Percentiles rank a stretch among this genome's conserved stretches.
These are phyloP conservation scores for Hyaloscypha variabilis DNA, from an alignment of 495 filamentous ascomycete genomes.

Conservation along the genomic window DNA sequence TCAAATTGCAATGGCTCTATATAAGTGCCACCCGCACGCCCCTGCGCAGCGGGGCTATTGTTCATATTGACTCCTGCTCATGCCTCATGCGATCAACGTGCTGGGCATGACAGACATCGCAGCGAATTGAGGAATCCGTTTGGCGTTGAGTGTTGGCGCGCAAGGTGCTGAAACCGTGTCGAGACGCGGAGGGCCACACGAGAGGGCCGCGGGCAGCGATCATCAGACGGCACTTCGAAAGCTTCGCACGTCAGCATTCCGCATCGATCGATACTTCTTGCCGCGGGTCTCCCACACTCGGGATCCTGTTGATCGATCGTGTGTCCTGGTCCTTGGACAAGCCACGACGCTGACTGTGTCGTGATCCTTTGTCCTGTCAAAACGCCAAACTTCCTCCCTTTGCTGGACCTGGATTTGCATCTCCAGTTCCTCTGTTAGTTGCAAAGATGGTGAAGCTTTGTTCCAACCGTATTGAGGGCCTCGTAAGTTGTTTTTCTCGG, in stretches of 20 bases:
- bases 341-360: not conserved
- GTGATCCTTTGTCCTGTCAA: not conserved
- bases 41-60: not conserved
- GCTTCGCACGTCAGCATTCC: not conserved
- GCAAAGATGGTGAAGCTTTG: slow-evolving; percentile 31
- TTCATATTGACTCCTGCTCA: not conserved
- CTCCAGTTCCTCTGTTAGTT: not conserved
- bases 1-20: not conserved
- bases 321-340: not conserved
- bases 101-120: not conserved
- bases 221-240: not conserved
- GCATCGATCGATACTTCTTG: not conserved
- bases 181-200: not conserved
- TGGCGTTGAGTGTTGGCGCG: slow-evolving; percentile 2
- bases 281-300: not conserved
- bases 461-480: slow-evolving; percentile 38
- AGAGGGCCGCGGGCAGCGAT: not conserved
- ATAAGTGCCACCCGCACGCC: not conserved
- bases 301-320: not conserved
- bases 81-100: not conserved
- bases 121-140: slow-evolving; percentile 6
- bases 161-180: not conserved
- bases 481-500: slow-evolving; percentile 31
- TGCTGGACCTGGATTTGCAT: not conserved
- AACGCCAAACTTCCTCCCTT: not conserved